Base-by-base conservation (phyloP, 2,329 filamentous ascomycete species). In the Fusarium goolgardi region DNA sequence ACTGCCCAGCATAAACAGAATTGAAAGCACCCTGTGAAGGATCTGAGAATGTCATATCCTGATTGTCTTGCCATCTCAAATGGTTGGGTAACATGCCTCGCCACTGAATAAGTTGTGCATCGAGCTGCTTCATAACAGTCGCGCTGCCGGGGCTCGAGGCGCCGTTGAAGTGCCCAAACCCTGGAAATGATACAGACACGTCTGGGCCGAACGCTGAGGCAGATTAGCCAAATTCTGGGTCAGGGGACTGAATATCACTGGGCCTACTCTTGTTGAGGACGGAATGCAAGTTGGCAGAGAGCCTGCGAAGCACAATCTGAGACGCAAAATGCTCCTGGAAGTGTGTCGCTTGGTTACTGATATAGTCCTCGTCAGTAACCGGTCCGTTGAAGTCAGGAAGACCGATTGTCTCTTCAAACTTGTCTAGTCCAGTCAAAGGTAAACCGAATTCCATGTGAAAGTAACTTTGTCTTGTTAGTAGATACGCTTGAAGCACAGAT, bases 261-360 rank as follows among this genome's bases (percentile, higher is more conserved):
- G 37, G 78, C 84, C 77, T 76, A 88, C 86, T 80, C 65, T 84
- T 82, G 59, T 79, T 83, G 29, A 89, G 80, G 4, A 80, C 79
- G 43, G 78, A 78, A 71, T 89, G 83, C 20, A 88, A 84, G 23
- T 83, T 81, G 2, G 82, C 80, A 37, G 85, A 84, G 4, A 89
- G 76, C 25, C 84, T 79, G 21, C 84, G 80, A 20, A 90, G 78
- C 13, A 86, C 84, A 45, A 90, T 84, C 70, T 89, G 86, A 0
- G 87, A 87, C 4, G 85, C 81, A 72, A 88, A 89, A 68, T 89
- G 82, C 60, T 87, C 84, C 63, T 86, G 83, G 58, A 85, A 86
- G 61, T 87, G 82, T 2, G 84, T 83, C 12, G 79, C 75, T 63
- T 86, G 82, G 63, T 86, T 84, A 21, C 77, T 79, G 15, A 81